These are phyloP conservation scores for Gastrolobium villosum DNA, from an alignment of 306 rosid species.

Conservation along the genomic window DNA sequence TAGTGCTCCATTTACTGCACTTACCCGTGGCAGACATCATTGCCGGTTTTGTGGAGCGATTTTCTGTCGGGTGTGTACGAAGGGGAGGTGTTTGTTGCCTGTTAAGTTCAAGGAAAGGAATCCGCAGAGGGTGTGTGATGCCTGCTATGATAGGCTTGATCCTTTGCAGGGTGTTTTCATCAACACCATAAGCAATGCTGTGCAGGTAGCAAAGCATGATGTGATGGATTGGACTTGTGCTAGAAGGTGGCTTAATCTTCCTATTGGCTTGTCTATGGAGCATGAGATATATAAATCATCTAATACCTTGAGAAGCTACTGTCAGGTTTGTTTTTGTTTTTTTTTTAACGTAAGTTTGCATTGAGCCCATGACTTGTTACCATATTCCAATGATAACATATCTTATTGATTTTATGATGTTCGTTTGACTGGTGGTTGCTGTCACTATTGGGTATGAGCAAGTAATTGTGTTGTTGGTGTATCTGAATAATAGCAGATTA, in stretches of 20 bases:
- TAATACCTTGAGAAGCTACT: constrained; percentile 85
- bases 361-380: constrained; percentile 1
- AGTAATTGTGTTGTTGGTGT: neutral
- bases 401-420: neutral
- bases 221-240: constrained; percentile 95
- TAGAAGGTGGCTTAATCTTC: constrained; percentile 97
- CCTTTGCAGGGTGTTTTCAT: constrained; percentile 91
- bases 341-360: constrained; percentile 15
- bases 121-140: constrained; percentile 97
- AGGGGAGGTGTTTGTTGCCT: constrained; percentile 91
- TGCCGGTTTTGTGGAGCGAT: constrained; percentile 98
- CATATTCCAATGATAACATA: neutral
- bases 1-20: constrained; percentile 75
- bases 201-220: constrained; percentile 91
- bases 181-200: constrained; percentile 88
- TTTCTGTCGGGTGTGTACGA: constrained; percentile 83
- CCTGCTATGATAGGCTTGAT: constrained; percentile 96
- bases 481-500: neutral
- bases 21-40: constrained; percentile 97
- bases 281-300: constrained; percentile 96
- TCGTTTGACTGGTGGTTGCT: neutral
- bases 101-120: constrained; percentile 90
- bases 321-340: constrained; percentile 66
- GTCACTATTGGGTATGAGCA: neutral
- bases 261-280: constrained; percentile 91